Base-by-base conservation (phyloP, 805 yeast species). In the Wickerhamiella alocasiicola region DNA sequence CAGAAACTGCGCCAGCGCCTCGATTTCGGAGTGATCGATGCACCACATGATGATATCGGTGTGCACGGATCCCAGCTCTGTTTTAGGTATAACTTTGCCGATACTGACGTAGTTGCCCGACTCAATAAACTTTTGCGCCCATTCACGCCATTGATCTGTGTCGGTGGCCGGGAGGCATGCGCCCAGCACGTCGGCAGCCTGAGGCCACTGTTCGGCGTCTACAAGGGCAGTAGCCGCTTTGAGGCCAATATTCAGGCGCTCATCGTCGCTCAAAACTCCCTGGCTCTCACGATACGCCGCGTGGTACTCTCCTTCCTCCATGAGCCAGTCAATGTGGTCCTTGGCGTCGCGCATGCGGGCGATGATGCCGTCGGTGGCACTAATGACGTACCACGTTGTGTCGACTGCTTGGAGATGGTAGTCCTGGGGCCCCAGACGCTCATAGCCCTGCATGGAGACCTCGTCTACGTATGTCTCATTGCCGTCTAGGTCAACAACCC, bases 381-480 rank as follows among this genome's bases (percentile, higher is more conserved):
- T 75, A 4, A 88, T 65, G 15, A 91, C 64, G 51, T 69, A 81
- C 63, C 79, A 83, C 41, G 66, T 64, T 18, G 27, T 23, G 3
- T 66, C 40, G 1, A 41, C 12, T 5, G 35, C 37, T 3, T 36
- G 31, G 6, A 52, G 39, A 20, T 46, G 47, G 54, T 81, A 82
- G 55, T 91, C 97, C 55, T 88, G 87, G 13, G 81, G 63, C 0
- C 93, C 85, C 31, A 83, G 59, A 11, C 67, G 63, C 17, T 72
- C 67, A 34, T 64, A 70, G 25, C 72, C 72, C 38, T 70, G 71
- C 43, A 83, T 58, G 0, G 78, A 74, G 2, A 88, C 67, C 54
- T 79, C 94, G 56, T 88, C 95, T 17, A 77, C 83, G 40, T 81
- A 76, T 11, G 72, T 67, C 38, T 82, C 93, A 44, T 74, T 79